These are phyloP conservation scores for Wakefieldia striispora DNA, from an alignment of 768 basidiomycete genomes.

Conservation along the genomic window DNA sequence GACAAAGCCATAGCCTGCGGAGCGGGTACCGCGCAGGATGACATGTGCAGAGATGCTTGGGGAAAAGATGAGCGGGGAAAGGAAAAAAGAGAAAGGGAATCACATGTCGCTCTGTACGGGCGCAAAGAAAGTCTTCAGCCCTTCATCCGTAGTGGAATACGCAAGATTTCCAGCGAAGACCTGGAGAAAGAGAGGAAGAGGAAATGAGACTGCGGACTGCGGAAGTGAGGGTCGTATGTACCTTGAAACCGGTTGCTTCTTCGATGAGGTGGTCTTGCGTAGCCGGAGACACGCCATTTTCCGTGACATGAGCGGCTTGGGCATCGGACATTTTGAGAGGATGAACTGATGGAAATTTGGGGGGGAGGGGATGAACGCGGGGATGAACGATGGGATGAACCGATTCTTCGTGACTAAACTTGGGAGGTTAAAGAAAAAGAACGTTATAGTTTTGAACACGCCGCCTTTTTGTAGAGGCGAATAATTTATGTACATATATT, in stretches of 20 bases:
- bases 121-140: constrained; percentile 92
- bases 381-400: constrained; percentile 73
- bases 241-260: constrained; percentile 82
- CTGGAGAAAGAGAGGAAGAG: constrained; percentile 37
- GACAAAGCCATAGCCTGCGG: constrained; percentile 93
- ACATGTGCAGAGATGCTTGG: constrained; percentile 77
- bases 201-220: constrained; percentile 12
- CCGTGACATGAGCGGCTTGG: constrained; percentile 79
- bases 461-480: constrained; percentile 37
- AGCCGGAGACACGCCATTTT: constrained; percentile 82
- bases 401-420: constrained; percentile 83
- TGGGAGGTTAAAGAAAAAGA: constrained; percentile 71
- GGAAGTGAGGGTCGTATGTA: constrained; percentile 29
- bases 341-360: constrained; percentile 53
- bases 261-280: constrained; percentile 64
- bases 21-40: constrained; percentile 80
- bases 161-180: constrained; percentile 96
- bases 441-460: constrained; percentile 19
- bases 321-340: constrained; percentile 81
- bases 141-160: constrained; percentile 91
- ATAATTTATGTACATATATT: neutral
- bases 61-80: constrained; percentile 11
- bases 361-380: constrained; percentile 45
- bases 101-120: constrained; percentile 87
- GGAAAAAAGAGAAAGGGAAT: constrained; percentile 32